Evolutionary conservation across 148 eudicot genomes (phyloP).

Genomic region (Amaranthus palmeri): DNA sequence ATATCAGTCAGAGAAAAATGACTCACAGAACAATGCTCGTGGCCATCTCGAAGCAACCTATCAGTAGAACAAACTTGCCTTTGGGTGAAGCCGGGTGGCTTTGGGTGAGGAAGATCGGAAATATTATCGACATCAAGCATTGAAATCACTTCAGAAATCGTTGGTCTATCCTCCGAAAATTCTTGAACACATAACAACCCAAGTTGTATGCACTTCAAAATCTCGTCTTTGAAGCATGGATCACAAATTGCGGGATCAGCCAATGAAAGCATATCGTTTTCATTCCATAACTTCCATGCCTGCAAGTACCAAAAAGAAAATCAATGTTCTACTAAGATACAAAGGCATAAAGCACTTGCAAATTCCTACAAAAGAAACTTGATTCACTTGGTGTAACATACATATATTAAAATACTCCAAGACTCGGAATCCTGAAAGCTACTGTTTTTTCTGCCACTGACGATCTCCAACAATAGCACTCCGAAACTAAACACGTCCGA

Average conservation of each 20-base stretch:
- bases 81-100: constrained; percentile 32
- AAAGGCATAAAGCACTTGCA: neutral
- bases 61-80: neutral
- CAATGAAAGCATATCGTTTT: constrained; percentile 25
- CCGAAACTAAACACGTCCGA: constrained; percentile 50
- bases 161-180: constrained; percentile 39
- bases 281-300: constrained; percentile 61
- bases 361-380: neutral
- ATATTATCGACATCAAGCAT: constrained; percentile 34
- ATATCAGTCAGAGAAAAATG: neutral
- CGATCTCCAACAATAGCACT: constrained; percentile 35
- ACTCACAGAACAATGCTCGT: neutral
- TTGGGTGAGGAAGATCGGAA: constrained; percentile 26
- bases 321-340: too few relatives aligned
- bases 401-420: constrained; percentile 24
- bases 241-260: constrained; percentile 23
- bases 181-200: constrained; percentile 60
- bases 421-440: constrained; percentile 19
- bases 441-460: constrained; percentile 34
- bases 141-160: constrained; percentile 27
- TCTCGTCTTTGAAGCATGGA: constrained; percentile 17
- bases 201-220: constrained; percentile 35
- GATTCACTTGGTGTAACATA: constrained; percentile 10
- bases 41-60: neutral
- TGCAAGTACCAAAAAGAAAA: constrained; percentile 14